Evolutionary conservation across 108 stramenopile genomes (phyloP).

Genomic region (Skeletonema marinoi): DNA sequence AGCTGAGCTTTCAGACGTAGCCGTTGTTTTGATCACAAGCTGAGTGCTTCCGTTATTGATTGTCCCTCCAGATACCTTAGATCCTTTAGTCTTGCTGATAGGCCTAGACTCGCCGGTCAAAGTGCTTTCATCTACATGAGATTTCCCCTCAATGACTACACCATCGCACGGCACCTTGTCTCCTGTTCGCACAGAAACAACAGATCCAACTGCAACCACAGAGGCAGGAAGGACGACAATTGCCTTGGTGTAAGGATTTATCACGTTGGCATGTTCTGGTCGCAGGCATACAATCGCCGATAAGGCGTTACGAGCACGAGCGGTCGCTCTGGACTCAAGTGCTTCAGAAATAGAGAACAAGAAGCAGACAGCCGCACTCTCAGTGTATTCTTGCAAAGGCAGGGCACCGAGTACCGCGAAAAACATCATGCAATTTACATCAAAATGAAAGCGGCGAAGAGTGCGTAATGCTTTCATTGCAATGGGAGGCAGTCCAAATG

Average conservation of each 20-base stretch:
- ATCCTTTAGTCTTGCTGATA: conserved; percentile 60
- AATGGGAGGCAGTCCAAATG: conserved; percentile 67
- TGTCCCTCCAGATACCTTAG: conserved; percentile 74
- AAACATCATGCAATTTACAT: conserved; percentile 83
- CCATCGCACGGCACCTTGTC: conserved; percentile 95
- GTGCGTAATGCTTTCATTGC: conserved; percentile 63
- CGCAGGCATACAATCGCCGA: conserved; percentile 65
- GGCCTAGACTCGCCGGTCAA: conserved; percentile 88
- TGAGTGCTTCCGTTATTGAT: conserved; percentile 70
- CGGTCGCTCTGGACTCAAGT: conserved; percentile 69
- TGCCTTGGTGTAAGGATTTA: conserved; percentile 64
- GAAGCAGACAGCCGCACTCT: conserved; percentile 84
- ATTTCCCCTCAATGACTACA: conserved; percentile 71
- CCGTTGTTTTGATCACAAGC: conserved; percentile 65
- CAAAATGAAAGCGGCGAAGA: conserved; percentile 59
- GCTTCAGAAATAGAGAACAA: conserved; percentile 76
- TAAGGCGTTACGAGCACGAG: conserved; percentile 77
- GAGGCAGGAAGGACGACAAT: conserved; percentile 64
- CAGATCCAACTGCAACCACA: conserved; percentile 70
- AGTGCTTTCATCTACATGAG: conserved; percentile 67
- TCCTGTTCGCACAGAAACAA: conserved; percentile 85
- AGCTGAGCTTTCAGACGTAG: conserved; percentile 76
- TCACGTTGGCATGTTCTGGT: conserved; percentile 78
- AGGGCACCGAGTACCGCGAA: conserved; percentile 81
- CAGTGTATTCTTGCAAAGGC: conserved; percentile 71